phyloP scores from a whole-genome alignment of 345 rosid genomes.

The Aquilaria yunnanensis region DNA sequence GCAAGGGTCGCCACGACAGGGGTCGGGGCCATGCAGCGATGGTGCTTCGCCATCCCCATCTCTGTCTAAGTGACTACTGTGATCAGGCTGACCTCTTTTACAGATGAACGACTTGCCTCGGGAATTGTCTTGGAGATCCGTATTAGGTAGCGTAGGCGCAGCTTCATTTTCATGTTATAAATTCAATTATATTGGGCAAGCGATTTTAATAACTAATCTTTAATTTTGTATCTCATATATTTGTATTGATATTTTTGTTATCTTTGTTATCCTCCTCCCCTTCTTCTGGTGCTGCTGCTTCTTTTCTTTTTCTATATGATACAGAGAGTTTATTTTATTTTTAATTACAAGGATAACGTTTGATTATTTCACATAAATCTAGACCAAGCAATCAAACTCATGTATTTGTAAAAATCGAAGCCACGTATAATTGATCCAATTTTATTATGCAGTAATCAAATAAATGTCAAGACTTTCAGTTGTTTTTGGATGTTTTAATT shows the following conservation, averaged over 20 bases:
- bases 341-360: no score
- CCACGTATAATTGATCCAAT: no score
- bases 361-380: no score
- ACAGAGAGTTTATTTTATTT: no score
- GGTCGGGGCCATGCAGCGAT: slow-evolving; percentile 32
- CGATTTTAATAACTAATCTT: slow-evolving; percentile 12
- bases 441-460: no score
- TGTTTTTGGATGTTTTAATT: no score
- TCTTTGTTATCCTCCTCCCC: neutral
- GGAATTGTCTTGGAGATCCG: slow-evolving; percentile 10
- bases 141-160: slow-evolving; percentile 3
- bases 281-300: no score
- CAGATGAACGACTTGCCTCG: slow-evolving; percentile 10
- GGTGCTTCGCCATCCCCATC: slow-evolving; percentile 51
- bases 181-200: slow-evolving; percentile 12
- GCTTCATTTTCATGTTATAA: slow-evolving; percentile 19
- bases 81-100: slow-evolving; percentile 17
- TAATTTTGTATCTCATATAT: neutral
- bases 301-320: no score
- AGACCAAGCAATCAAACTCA: no score
- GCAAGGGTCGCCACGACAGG: slow-evolving; percentile 53
- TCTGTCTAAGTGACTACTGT: slow-evolving; percentile 29
- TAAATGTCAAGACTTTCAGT: no score
- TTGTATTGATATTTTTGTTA: neutral
- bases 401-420: no score